Evolutionary conservation across 1,284 basidiomycete species (phyloP).

Genomic region (Puccinia brachypodii): DNA sequence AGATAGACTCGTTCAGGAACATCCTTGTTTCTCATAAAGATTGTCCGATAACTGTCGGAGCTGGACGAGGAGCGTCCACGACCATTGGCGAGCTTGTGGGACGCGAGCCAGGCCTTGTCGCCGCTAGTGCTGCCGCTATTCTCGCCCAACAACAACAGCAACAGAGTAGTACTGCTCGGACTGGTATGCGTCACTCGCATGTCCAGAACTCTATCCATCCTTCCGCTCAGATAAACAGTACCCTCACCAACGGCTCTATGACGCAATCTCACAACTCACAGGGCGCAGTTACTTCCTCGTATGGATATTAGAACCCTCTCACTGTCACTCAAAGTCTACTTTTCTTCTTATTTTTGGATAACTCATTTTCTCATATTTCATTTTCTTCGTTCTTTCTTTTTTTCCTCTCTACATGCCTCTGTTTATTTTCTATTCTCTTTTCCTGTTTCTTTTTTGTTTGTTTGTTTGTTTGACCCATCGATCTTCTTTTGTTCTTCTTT

Average conservation of each 20-base stretch:
- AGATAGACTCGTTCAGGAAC: constrained; percentile 63
- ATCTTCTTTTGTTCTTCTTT: too few species aligned
- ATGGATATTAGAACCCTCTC: constrained; percentile 8
- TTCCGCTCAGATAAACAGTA: neutral
- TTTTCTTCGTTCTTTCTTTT: constrained; percentile 1
- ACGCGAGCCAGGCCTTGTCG: constrained; percentile 1
- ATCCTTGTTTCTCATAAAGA: constrained; percentile 58
- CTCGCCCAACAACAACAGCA: constrained; percentile 32
- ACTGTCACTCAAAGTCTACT: neutral
- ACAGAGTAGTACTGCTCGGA: neutral
- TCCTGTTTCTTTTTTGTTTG: neutral
- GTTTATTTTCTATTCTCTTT: neutral
- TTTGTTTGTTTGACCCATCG: too few species aligned
- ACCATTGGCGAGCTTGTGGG: constrained; percentile 38
- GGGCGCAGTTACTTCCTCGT: constrained; percentile 7
- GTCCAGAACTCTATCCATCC: neutral
- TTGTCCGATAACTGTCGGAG: constrained; percentile 50
- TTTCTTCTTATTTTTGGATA: neutral
- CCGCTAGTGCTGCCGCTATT: constrained; percentile 23
- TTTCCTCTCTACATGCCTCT: neutral
- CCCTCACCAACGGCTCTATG: constrained; percentile 7
- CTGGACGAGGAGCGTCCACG: constrained; percentile 9
- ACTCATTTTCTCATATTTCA: too few species aligned
- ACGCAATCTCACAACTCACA: neutral
- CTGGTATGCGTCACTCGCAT: neutral